Percentiles rank a stretch among this genome's conserved stretches.
These are phyloP conservation scores for Yarrowia sp. DNA, from an alignment of 805 yeast genomes.

Conservation along the genomic window DNA sequence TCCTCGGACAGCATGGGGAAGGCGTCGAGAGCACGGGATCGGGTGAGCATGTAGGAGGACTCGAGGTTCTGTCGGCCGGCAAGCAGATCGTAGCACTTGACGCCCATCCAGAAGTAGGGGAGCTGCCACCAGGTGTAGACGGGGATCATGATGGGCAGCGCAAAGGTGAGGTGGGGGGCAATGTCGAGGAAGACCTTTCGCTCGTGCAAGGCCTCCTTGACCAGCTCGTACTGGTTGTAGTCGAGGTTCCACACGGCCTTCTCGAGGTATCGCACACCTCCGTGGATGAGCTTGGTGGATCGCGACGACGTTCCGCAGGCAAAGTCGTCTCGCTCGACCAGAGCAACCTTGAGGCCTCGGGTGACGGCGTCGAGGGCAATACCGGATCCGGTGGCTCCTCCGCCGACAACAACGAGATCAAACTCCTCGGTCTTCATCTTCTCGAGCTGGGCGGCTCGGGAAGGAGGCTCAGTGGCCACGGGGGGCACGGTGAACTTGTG, in stretches of 20 bases:
- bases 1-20: slow-evolving; percentile 84
- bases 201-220: slow-evolving; percentile 84
- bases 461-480: slow-evolving; percentile 32
- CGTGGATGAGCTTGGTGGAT: slow-evolving; percentile 95
- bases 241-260: slow-evolving; percentile 92
- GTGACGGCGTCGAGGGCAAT: slow-evolving; percentile 88
- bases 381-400: slow-evolving; percentile 96
- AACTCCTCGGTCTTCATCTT: slow-evolving; percentile 46
- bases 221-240: slow-evolving; percentile 83
- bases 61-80: slow-evolving; percentile 87
- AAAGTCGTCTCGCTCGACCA: slow-evolving; percentile 84
- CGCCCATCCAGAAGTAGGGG: slow-evolving; percentile 89
- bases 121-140: slow-evolving; percentile 94
- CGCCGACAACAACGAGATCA: slow-evolving; percentile 88
- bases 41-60: slow-evolving; percentile 68
- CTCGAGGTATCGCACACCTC: slow-evolving; percentile 93
- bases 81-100: slow-evolving; percentile 86
- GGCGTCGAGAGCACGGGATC: slow-evolving; percentile 61
- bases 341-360: slow-evolving; percentile 84
- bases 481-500: slow-evolving; percentile 14
- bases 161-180: slow-evolving; percentile 85
- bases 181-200: slow-evolving; percentile 81
- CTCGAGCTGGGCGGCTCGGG: slow-evolving; percentile 35
- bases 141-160: slow-evolving; percentile 94
- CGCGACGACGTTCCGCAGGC: slow-evolving; percentile 92